Evolutionary conservation across 768 basidiomycete genomes (phyloP), one percentile per base, ranked within the genome.

Genomic region (Hypsizygus marmoreus): DNA sequence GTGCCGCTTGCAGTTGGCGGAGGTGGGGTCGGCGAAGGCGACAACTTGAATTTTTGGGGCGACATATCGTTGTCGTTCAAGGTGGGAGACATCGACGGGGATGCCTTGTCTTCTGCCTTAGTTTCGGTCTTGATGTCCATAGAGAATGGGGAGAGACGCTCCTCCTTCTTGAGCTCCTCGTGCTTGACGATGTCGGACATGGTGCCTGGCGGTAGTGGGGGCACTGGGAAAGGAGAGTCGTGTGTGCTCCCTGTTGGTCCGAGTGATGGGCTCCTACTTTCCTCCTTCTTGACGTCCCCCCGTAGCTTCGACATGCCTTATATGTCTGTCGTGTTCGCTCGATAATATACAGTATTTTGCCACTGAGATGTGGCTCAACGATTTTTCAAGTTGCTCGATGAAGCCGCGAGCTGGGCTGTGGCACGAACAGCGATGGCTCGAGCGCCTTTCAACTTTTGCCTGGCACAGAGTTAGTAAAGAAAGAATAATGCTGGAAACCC

Each of bases 21-120:
- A 19, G 65, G 65, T 49, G 67, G 68, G 31, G 61, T 70, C 26
- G 66, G 66, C 33, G 63, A 67, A 50, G 60, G 60, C 34, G 70
- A 68, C 48, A 50, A 29, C 54, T 72, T 68, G 56, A 59, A 60
- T 45, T 63, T 70, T 59, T 61, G 62, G 17, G 60, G 52, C 55
- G 64, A 53, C 22, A 61, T 49, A 29, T 69, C 65, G 46, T 56
- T 47, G 41, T 68, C 66, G 43, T 61, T 53, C 22, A 66, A 59
- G 4, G 70, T 69, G 36, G 69, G 67, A 10, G 68, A 69, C 57
- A 65, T 64, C 24, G 70, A 70, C 22, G 66, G 64, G 35, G 65
- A 67, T 20, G 48, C 44, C 33, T 55, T 49, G 25, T 49, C 61
- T 51, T 65, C 64, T 33, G 45, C 45, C 51, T 68, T 67, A 45